These are phyloP conservation scores for Cucurbita argyrosperma DNA, from an alignment of 306 rosid genomes.

Conservation along the genomic window DNA sequence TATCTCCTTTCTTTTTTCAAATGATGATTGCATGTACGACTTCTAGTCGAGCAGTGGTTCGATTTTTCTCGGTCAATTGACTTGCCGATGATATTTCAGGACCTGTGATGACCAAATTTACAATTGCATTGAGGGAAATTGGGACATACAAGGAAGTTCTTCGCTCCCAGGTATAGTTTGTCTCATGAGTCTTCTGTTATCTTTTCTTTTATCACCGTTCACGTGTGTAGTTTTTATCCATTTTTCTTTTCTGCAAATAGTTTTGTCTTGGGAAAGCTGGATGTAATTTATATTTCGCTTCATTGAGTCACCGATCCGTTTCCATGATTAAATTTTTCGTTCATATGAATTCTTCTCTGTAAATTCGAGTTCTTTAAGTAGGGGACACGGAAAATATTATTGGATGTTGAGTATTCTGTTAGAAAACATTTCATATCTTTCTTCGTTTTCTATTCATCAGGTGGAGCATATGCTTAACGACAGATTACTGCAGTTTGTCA, in stretches of 20 bases:
- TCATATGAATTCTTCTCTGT: background rate
- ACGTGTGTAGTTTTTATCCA: background rate
- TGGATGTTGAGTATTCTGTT: background rate
- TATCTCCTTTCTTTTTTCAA: background rate
- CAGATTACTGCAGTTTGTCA: slow-evolving; percentile 91
- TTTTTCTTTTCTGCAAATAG: background rate
- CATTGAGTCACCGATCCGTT: background rate
- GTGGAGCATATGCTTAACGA: slow-evolving; percentile 97
- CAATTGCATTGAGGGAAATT: slow-evolving; percentile 93
- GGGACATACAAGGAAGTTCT: slow-evolving; percentile 99
- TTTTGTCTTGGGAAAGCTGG: background rate
- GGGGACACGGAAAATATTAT: background rate
- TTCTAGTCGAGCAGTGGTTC: background rate
- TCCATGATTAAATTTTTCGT: background rate
- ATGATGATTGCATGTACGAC: background rate
- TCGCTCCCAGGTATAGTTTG: slow-evolving; percentile 70
- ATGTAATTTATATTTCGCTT: background rate
- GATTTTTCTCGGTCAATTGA: background rate
- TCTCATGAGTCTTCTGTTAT: background rate
- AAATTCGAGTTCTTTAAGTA: background rate
- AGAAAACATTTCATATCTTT: background rate
- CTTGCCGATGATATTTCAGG: slow-evolving; percentile 25
- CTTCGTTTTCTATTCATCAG: slow-evolving; percentile 25
- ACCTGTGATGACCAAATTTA: slow-evolving; percentile 98
- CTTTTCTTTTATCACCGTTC: background rate